A percentile compares a stretch with the other conserved stretches of the same genome.
Evolutionary conservation across 176 grass and related monocot genomes (phyloP).

Genomic region (Typha latifolia): DNA sequence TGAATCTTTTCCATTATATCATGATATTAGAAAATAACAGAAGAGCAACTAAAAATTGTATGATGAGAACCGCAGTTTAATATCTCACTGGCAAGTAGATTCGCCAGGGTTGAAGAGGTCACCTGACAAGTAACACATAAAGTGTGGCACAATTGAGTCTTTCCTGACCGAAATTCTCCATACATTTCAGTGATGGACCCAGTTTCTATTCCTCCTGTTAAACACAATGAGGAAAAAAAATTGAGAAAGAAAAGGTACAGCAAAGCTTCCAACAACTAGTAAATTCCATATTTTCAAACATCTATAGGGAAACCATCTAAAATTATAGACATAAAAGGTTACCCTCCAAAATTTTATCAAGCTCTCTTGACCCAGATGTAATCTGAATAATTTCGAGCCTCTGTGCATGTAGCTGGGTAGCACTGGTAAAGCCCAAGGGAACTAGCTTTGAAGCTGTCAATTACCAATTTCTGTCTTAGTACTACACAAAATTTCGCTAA

Average conservation of each 20-base stretch:
- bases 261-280: background rate
- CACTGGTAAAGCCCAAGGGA: conserved; percentile 92
- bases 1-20: background rate
- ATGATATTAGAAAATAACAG: background rate
- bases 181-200: conserved; percentile 95
- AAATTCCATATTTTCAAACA: background rate
- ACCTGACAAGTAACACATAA: conserved; percentile 98
- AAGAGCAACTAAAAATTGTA: background rate
- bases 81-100: background rate
- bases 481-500: too few species aligned
- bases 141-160: conserved; percentile 87
- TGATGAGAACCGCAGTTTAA: background rate
- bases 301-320: background rate
- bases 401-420: conserved; percentile 77
- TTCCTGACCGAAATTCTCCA: conserved; percentile 85
- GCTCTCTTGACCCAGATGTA: conserved; percentile 82
- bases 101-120: background rate
- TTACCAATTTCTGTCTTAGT: background rate
- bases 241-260: background rate
- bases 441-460: conserved; percentile 78
- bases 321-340: conserved; percentile 9
- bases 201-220: conserved; percentile 83
- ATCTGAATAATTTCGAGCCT: conserved; percentile 94
- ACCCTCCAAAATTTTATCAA: conserved; percentile 93
- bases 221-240: conserved; percentile 3